Conservation (phyloP, 2,329 filamentous ascomycete genomes). For the Fonsecaea multimorphosa region DNA sequence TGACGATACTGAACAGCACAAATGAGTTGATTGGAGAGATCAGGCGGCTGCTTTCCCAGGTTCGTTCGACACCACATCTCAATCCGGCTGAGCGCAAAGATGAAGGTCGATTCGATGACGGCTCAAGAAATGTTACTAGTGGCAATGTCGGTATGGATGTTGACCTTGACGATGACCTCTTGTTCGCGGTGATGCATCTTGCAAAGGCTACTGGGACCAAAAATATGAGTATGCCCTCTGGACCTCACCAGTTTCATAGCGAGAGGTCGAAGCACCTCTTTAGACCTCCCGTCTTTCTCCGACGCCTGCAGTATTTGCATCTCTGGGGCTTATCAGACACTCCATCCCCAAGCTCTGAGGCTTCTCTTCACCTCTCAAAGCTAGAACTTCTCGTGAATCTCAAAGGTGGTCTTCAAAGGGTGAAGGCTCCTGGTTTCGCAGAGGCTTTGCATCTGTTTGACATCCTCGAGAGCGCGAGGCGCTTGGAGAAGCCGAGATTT, state of each 20-base stretch:
- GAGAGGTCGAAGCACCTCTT: not conserved
- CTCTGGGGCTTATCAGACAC: constrained; percentile 15
- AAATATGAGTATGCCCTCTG: not conserved
- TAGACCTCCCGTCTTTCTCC: constrained; percentile 6
- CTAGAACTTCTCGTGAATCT: constrained; percentile 10
- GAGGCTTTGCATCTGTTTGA: constrained; percentile 20
- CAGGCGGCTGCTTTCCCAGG: not conserved
- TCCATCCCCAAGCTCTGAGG: not conserved
- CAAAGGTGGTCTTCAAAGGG: constrained; percentile 7
- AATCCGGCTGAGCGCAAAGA: not conserved
- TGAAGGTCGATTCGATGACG: not conserved
- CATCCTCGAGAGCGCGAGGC: constrained; percentile 9
- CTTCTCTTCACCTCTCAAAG: not conserved
- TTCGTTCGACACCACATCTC: not conserved
- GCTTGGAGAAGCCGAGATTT: constrained; percentile 2
- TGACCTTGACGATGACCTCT: constrained; percentile 9
- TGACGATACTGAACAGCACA: not conserved
- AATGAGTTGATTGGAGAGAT: constrained; percentile 13
- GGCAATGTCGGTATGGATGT: not conserved
- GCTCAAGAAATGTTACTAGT: not conserved
- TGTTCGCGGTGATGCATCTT: constrained; percentile 21
- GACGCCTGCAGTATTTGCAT: constrained; percentile 4
- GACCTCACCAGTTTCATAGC: no score
- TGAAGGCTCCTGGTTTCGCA: constrained; percentile 12
- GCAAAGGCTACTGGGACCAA: not conserved